Evolutionary conservation across 192 early-diverging fungal genomes (phyloP).

Genomic region (Umbelopsis sp.): DNA sequence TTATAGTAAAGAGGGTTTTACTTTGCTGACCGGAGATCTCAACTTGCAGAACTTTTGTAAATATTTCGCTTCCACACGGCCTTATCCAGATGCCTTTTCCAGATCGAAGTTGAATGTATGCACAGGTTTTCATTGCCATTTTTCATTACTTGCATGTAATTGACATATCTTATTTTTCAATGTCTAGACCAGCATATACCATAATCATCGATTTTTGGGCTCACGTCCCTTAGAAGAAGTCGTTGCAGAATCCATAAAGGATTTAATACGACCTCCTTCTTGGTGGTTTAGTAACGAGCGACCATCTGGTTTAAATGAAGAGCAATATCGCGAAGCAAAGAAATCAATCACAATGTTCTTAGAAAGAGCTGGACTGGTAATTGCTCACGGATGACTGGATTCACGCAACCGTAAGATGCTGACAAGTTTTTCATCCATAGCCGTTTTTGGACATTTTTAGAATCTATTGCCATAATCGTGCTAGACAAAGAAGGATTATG

Average conservation of each 20-base stretch:
- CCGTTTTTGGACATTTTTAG: conserved; percentile 55
- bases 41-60: conserved; percentile 55
- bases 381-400: neutral
- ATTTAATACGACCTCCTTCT: conserved; percentile 29
- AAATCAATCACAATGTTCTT: conserved; percentile 16
- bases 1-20: neutral
- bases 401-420: neutral
- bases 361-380: conserved; percentile 30
- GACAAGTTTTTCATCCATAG: conserved; percentile 19
- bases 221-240: conserved; percentile 19
- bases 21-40: neutral
- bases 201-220: conserved; percentile 44
- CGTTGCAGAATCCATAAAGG: conserved; percentile 26
- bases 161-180: neutral
- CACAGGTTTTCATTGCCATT: neutral
- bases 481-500: conserved; percentile 61
- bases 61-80: conserved; percentile 45
- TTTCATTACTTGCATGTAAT: neutral
- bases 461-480: conserved; percentile 62
- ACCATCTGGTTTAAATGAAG: neutral
- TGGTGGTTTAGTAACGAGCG: conserved; percentile 30
- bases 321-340: conserved; percentile 10
- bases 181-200: conserved; percentile 46
- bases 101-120: conserved; percentile 50
- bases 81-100: conserved; percentile 55